Conservation (phyloP, 257 asterid genomes). For the Nicotiana otophora region DNA sequence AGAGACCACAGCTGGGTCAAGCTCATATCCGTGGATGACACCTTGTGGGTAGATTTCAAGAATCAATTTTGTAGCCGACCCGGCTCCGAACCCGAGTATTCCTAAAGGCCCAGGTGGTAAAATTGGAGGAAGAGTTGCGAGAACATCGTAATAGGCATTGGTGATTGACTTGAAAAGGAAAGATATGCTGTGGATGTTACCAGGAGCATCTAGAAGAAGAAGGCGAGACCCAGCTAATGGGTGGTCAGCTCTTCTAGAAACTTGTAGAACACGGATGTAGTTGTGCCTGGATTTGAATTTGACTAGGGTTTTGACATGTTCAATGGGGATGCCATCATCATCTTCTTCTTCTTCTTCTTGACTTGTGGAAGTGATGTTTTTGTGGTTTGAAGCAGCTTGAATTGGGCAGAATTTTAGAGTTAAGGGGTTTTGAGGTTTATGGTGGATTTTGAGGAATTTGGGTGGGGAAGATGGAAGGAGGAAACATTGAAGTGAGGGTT, state of each 20-base stretch:
- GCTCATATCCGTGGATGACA: conserved; percentile 73
- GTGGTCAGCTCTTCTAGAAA: conserved; percentile 82
- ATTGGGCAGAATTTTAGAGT: conserved; percentile 15
- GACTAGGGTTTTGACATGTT: conserved; percentile 64
- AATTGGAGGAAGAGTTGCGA: conserved; percentile 77
- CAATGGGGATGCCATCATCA: conserved; percentile 66
- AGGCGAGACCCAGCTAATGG: conserved; percentile 78
- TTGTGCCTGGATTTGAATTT: conserved; percentile 81
- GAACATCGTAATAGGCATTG: conserved; percentile 66
- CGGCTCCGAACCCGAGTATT: conserved; percentile 91
- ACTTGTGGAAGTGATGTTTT: conserved; percentile 7
- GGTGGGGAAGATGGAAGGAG: conserved; percentile 6
- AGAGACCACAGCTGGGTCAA: conserved; percentile 66
- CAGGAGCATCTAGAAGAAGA: conserved; percentile 83
- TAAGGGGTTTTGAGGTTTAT: not conserved
- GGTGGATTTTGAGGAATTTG: conserved; percentile 16
- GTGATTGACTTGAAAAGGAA: conserved; percentile 59
- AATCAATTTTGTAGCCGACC: conserved; percentile 59
- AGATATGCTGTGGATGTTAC: conserved; percentile 94
- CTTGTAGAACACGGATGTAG: conserved; percentile 73
- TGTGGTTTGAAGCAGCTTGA: conserved; percentile 24
- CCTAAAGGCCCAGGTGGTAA: conserved; percentile 82
- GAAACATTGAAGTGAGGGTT: conserved; percentile 10
- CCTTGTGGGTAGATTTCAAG: conserved; percentile 52
- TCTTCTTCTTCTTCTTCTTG: conserved; percentile 20